A percentile compares a stretch with the other conserved stretches of the same genome.
These are phyloP conservation scores for Colletotrichum costaricense DNA, from an alignment of 2,329 filamentous ascomycete genomes.

Conservation along the genomic window DNA sequence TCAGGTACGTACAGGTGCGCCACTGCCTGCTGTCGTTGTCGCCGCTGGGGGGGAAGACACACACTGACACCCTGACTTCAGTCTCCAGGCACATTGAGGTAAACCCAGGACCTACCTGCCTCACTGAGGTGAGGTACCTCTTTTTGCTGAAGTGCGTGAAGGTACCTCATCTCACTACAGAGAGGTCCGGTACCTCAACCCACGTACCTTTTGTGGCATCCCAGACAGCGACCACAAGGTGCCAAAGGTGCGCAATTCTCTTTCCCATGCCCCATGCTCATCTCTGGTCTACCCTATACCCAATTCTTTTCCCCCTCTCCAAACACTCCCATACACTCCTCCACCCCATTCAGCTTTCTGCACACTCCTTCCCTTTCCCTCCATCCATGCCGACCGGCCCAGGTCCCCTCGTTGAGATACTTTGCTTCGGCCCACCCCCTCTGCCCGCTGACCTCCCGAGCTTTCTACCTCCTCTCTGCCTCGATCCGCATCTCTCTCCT, in stretches of 20 bases:
- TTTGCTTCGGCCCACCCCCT: conserved; percentile 30
- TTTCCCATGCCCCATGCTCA: conserved; percentile 33
- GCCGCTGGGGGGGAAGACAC: neutral
- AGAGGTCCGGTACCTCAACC: conserved; percentile 26
- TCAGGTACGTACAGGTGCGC: neutral
- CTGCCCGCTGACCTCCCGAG: conserved; percentile 32
- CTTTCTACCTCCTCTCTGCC: conserved; percentile 11
- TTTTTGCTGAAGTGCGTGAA: neutral
- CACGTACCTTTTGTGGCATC: conserved; percentile 30
- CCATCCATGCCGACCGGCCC: conserved; percentile 15
- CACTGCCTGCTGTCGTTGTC: neutral
- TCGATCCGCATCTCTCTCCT: neutral
- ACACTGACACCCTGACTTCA: neutral
- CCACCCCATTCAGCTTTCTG: conserved; percentile 18
- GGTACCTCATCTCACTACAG: neutral
- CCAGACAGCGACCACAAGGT: conserved; percentile 17
- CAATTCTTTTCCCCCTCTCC: conserved; percentile 17
- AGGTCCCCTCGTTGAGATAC: conserved; percentile 9
- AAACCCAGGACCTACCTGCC: neutral
- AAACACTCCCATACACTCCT: conserved; percentile 25
- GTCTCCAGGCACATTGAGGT: neutral
- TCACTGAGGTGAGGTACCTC: too few species aligned
- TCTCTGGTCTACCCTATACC: neutral
- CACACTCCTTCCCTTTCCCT: neutral
- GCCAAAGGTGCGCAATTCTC: conserved; percentile 35